phyloP scores from a whole-genome alignment of 2,329 filamentous ascomycete genomes.

The Tympanopsis confertula region DNA sequence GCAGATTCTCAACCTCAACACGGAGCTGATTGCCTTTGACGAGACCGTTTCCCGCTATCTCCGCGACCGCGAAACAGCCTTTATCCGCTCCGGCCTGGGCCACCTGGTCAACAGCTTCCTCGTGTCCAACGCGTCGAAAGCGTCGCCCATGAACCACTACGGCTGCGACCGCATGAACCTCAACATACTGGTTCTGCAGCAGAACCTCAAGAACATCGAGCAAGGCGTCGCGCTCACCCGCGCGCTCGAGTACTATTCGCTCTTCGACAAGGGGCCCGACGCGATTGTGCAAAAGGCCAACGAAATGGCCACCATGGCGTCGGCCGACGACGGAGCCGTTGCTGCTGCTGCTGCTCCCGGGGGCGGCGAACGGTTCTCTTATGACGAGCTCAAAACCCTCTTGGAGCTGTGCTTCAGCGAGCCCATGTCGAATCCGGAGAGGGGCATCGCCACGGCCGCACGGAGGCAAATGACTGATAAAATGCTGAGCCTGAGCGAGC shows the following conservation, averaged over 20 bases:
- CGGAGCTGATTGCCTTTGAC: constrained; percentile 73
- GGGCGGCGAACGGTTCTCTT: constrained; percentile 38
- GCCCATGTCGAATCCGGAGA: constrained; percentile 50
- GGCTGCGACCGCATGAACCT: constrained; percentile 83
- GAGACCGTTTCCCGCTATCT: constrained; percentile 68
- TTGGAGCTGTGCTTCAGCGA: constrained; percentile 60
- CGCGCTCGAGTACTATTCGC: too few relatives aligned
- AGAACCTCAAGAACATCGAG: constrained; percentile 92
- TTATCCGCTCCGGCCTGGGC: constrained; percentile 67
- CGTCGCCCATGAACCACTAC: constrained; percentile 71
- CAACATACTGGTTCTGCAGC: constrained; percentile 88
- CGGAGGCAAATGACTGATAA: constrained; percentile 62
- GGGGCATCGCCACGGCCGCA: constrained; percentile 56
- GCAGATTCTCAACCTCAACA: constrained; percentile 73
- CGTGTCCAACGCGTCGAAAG: constrained; percentile 59
- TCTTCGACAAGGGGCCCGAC: constrained; percentile 55
- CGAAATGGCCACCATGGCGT: constrained; percentile 21
- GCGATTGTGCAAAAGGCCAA: constrained; percentile 52
- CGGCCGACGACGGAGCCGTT: constrained; percentile 19
- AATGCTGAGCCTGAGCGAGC: constrained; percentile 58
- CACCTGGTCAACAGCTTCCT: constrained; percentile 70
- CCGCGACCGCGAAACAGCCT: constrained; percentile 57
- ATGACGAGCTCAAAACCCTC: constrained; percentile 55
- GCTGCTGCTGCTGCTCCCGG: constrained; percentile 13
- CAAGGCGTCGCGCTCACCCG: too few relatives aligned